phyloP scores from a whole-genome alignment of 192 early-diverging fungal species.

The Mortierella hygrophila region DNA sequence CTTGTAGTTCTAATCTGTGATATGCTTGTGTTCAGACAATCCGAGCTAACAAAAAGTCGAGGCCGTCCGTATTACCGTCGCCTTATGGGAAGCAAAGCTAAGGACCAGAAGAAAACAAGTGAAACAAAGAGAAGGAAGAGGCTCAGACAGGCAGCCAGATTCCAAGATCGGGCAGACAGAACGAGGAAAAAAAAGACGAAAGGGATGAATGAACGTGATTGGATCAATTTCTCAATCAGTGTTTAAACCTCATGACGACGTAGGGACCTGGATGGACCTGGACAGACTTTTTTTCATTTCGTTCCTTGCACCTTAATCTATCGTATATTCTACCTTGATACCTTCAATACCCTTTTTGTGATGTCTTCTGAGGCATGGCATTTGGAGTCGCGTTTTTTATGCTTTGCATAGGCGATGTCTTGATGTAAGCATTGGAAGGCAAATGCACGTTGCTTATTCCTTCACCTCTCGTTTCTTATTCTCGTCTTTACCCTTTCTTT shows the following conservation, averaged over 20 bases:
- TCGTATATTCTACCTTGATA: too few relatives aligned
- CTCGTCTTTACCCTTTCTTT: not conserved
- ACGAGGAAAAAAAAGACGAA: too few relatives aligned
- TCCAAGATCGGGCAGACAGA: not conserved
- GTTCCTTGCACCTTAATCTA: too few relatives aligned
- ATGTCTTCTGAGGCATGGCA: too few relatives aligned
- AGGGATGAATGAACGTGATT: too few relatives aligned
- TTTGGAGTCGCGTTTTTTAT: not conserved
- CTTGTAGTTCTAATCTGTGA: too few relatives aligned
- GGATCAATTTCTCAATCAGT: too few relatives aligned
- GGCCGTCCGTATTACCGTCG: not conserved
- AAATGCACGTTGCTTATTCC: not conserved
- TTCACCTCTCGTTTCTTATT: not conserved
- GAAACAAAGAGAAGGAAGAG: not conserved
- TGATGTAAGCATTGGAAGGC: not conserved
- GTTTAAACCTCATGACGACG: too few relatives aligned
- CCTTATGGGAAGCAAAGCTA: not conserved
- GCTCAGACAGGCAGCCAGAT: not conserved
- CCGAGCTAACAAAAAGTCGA: not conserved
- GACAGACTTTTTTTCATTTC: too few relatives aligned
- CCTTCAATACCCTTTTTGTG: too few relatives aligned
- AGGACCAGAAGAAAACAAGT: not conserved
- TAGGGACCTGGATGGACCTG: too few relatives aligned
- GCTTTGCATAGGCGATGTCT: not conserved
- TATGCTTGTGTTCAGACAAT: too few relatives aligned